These are phyloP conservation scores for Ulmus americana DNA, from an alignment of 331 rosid genomes.

Conservation along the genomic window DNA sequence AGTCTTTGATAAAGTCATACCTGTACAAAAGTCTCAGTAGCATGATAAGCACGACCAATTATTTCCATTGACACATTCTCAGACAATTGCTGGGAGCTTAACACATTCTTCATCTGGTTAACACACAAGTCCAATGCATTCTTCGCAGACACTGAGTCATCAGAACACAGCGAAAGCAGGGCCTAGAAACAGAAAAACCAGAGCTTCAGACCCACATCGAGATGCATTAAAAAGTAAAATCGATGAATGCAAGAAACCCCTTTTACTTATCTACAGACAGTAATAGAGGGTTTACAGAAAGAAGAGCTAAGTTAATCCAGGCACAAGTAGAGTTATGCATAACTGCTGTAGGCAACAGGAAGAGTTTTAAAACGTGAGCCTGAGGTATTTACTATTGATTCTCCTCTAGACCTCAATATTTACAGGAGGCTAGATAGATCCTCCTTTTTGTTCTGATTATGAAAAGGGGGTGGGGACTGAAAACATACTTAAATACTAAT, in stretches of 20 bases:
- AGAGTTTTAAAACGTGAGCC: not conserved
- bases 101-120: constrained; percentile 85
- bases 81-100: constrained; percentile 79
- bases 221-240: not conserved
- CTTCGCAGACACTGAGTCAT: constrained; percentile 76
- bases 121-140: constrained; percentile 86
- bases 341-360: not conserved
- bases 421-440: not conserved
- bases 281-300: too few relatives aligned
- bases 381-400: not conserved
- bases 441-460: not conserved
- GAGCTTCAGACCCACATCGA: constrained; percentile 23
- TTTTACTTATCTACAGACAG: not conserved
- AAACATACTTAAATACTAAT: not conserved
- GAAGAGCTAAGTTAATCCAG: too few relatives aligned
- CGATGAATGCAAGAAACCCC: not conserved
- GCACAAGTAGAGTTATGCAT: too few relatives aligned
- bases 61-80: constrained; percentile 89
- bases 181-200: constrained; percentile 52
- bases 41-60: constrained; percentile 92
- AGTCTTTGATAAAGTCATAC: constrained; percentile 32
- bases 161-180: constrained; percentile 85
- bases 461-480: not conserved
- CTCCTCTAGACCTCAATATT: not conserved
- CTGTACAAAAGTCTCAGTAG: constrained; percentile 95